Evolutionary conservation across 2,329 filamentous ascomycete genomes (phyloP), one percentile per base, ranked within the genome.

Genomic region (Phyllosticta ampelicida): DNA sequence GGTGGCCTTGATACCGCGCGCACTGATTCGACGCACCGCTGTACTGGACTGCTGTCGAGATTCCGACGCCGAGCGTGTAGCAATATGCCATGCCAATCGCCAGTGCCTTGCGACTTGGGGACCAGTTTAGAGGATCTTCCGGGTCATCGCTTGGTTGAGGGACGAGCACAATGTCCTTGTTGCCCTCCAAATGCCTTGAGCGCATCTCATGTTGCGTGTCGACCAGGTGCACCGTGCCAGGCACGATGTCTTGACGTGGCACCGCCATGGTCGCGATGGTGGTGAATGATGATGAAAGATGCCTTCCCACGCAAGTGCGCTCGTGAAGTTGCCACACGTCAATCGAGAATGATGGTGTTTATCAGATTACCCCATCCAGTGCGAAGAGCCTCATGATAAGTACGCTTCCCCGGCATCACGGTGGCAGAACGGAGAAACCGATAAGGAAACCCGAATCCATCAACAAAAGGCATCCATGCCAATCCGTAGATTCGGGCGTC

Each of bases 41-140:
- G 62, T 80, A 80, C 11, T 78, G 73, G 3, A 75, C 71, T 1
- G 77, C 73, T 18, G 71, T 70, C 3, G 78, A 72, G 49, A 80
- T 75, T 6, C 77, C 78, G 16, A 73, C 72, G 65, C 75, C 75
- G 49, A 77, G 70, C 0, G 74, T 75, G 62, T 78, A 79, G 16
- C 77, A 13, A 21, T 54, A 54, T 13, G 53, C 53, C 53, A 54
- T 54, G 10, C 53, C 53, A 13, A 54, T 48, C 16, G 53, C 53
- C 20, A 54, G 53, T 9, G 71, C 53, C 48, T 54, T 54, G 16
- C 53, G 53, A 11, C 53, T 23, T 20, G 29, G 62, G 1, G 65
- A 65, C 69, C 69, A 71, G 52, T 69, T 71, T 6, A 71, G 60
- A 13, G 67, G 69, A 59, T 70, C 69, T 21, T 64, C 56, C 29